These are phyloP conservation scores for Coriolopsis trogii DNA, from an alignment of 1,284 basidiomycete species.

Conservation along the genomic window DNA sequence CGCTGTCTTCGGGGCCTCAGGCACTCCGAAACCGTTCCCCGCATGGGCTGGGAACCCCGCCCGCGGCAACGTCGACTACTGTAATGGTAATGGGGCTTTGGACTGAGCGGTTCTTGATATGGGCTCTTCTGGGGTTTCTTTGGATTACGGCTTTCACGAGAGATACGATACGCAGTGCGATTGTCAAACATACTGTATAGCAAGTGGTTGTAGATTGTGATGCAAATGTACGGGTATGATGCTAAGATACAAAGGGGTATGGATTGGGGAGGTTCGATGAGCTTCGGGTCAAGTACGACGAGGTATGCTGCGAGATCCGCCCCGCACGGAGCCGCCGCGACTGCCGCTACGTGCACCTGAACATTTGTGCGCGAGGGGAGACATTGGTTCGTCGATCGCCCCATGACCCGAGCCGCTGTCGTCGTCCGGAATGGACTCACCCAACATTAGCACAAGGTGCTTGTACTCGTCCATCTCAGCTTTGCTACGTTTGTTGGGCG, in stretches of 20 bases:
- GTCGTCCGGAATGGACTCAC: too few relatives aligned
- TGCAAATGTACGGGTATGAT: neutral
- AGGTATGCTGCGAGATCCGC: neutral
- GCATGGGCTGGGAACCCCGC: slow-evolving; percentile 59
- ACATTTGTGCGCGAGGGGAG: too few relatives aligned
- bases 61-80: slow-evolving; percentile 57
- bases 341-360: too few relatives aligned
- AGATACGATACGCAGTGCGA: neutral
- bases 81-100: slow-evolving; percentile 59
- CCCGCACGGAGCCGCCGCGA: too few relatives aligned
- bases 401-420: too few relatives aligned
- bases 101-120: slow-evolving; percentile 18
- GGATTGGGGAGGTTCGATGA: neutral
- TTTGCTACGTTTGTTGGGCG: neutral
- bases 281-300: neutral
- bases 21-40: slow-evolving; percentile 54
- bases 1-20: slow-evolving; percentile 69
- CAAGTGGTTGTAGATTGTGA: neutral
- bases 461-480: neutral
- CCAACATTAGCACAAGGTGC: too few relatives aligned
- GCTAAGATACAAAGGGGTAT: neutral
- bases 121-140: neutral
- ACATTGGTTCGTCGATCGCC: too few relatives aligned
- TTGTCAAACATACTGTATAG: neutral
- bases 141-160: neutral